Conservation (phyloP, 2,329 filamentous ascomycete genomes). For the Aspergillus sp. region DNA sequence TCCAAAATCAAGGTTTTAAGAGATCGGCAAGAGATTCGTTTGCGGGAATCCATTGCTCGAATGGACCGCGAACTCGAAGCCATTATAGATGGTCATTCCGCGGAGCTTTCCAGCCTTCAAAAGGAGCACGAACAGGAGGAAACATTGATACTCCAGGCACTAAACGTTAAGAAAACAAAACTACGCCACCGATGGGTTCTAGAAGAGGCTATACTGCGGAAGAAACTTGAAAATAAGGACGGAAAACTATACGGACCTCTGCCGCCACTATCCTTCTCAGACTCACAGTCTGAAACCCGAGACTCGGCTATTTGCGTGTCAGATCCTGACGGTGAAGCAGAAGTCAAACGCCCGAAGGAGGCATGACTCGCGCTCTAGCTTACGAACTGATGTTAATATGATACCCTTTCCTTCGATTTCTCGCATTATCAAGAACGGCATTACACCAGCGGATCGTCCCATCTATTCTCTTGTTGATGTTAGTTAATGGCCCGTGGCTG, state of each 20-base stretch:
- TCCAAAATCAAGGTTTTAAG: slow-evolving; percentile 49
- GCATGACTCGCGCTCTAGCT: slow-evolving; percentile 18
- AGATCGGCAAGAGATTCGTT: slow-evolving; percentile 44
- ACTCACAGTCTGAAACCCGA: slow-evolving; percentile 25
- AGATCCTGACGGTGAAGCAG: slow-evolving; percentile 19
- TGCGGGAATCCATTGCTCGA: slow-evolving; percentile 39
- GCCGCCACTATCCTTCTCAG: slow-evolving; percentile 37
- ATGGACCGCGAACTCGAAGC: slow-evolving; percentile 41
- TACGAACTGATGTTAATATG: slow-evolving; percentile 26
- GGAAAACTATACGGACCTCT: slow-evolving; percentile 39
- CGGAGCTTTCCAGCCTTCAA: slow-evolving; percentile 36
- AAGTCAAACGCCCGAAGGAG: slow-evolving; percentile 15
- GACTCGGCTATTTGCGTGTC: slow-evolving; percentile 31
- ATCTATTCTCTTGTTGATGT: slow-evolving; percentile 5
- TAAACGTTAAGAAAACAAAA: slow-evolving; percentile 35
- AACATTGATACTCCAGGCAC: slow-evolving; percentile 25
- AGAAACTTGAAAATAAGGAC: slow-evolving; percentile 37
- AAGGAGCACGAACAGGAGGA: slow-evolving; percentile 36
- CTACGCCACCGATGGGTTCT: slow-evolving; percentile 42
- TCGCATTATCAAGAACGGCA: slow-evolving; percentile 11
- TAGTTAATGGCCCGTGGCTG: slow-evolving; percentile 4
- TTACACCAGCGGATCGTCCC: slow-evolving; percentile 12
- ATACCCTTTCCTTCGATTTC: slow-evolving; percentile 24
- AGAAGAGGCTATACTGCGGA: slow-evolving; percentile 44
- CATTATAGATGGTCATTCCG: slow-evolving; percentile 34